These are phyloP conservation scores for Pleurotus djamor DNA, from an alignment of 768 basidiomycete genomes.

Conservation along the genomic window DNA sequence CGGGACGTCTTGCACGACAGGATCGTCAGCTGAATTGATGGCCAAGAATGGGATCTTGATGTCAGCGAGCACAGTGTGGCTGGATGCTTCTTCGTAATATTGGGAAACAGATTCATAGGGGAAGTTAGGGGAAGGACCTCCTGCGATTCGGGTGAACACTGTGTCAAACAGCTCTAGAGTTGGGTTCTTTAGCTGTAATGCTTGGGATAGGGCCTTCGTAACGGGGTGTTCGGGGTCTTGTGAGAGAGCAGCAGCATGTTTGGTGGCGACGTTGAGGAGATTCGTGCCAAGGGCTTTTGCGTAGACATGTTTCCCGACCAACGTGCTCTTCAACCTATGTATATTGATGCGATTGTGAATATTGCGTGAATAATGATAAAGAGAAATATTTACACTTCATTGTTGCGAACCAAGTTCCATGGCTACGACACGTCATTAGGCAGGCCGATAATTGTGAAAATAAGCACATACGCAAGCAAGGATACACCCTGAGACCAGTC, in stretches of 20 bases:
- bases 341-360: too few species aligned
- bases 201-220: slow-evolving; percentile 40
- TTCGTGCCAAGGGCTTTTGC: slow-evolving; percentile 80
- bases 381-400: slow-evolving; percentile 31
- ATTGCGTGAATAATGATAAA: slow-evolving; percentile 8
- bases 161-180: slow-evolving; percentile 60
- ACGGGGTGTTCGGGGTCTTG: slow-evolving; percentile 49
- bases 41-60: slow-evolving; percentile 75
- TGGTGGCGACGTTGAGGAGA: slow-evolving; percentile 53
- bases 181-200: slow-evolving; percentile 47
- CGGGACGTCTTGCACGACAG: slow-evolving; percentile 67
- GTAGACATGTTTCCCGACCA: slow-evolving; percentile 63
- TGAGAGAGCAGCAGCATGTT: slow-evolving; percentile 45
- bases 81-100: slow-evolving; percentile 54
- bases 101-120: slow-evolving; percentile 42
- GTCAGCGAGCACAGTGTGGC: slow-evolving; percentile 53
- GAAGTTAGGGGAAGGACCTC: slow-evolving; percentile 57
- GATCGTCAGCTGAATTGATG: slow-evolving; percentile 77
- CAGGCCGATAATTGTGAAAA: neutral
- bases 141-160: slow-evolving; percentile 62
- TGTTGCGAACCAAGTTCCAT: slow-evolving; percentile 52
- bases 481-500: slow-evolving; percentile 63
- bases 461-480: slow-evolving; percentile 68
- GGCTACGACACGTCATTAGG: slow-evolving; percentile 30
- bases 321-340: slow-evolving; percentile 54